Evolutionary conservation across 2,329 filamentous ascomycete species (phyloP).

Genomic region (Scedosporium dehoogii): DNA sequence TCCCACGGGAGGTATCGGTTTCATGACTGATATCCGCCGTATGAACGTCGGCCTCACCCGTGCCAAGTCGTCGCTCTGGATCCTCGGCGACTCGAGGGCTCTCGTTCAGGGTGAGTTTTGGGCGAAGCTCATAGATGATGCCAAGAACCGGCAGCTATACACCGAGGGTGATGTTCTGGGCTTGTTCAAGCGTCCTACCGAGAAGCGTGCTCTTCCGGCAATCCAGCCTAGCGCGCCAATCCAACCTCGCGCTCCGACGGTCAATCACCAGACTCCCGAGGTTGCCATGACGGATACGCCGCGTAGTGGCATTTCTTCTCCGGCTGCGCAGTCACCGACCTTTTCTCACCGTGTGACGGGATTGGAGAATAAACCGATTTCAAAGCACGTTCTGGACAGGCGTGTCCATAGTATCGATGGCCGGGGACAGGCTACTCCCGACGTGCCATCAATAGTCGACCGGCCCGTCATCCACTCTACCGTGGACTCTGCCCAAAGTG

Average conservation of each 20-base stretch:
- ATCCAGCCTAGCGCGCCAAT: constrained; percentile 7
- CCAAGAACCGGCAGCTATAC: constrained; percentile 63
- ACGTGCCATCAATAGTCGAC: constrained; percentile 17
- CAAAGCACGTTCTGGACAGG: background rate
- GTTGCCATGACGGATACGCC: background rate
- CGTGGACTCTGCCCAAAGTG: constrained; percentile 12
- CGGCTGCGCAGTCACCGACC: background rate
- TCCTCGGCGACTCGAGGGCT: constrained; percentile 83
- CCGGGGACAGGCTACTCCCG: constrained; percentile 4
- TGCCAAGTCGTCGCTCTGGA: constrained; percentile 94
- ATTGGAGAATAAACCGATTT: constrained; percentile 1
- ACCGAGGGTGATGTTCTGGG: constrained; percentile 53
- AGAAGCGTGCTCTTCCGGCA: constrained; percentile 20
- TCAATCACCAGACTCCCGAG: background rate
- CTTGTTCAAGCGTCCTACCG: constrained; percentile 35
- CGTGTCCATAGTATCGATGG: constrained; percentile 9
- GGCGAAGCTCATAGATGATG: constrained; percentile 76
- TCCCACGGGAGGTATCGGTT: constrained; percentile 89
- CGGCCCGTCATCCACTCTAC: constrained; percentile 30
- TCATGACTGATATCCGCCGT: constrained; percentile 94
- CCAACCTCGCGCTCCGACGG: background rate
- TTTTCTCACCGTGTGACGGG: constrained; percentile 4
- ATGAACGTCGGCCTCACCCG: constrained; percentile 99
- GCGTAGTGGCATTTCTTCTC: background rate
- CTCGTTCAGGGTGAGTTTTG: constrained; percentile 85